Percentiles rank a stretch among this genome's conserved stretches.
These are phyloP conservation scores for Kluyveromyces dobzhanskii DNA, from an alignment of 805 yeast genomes.

Conservation along the genomic window DNA sequence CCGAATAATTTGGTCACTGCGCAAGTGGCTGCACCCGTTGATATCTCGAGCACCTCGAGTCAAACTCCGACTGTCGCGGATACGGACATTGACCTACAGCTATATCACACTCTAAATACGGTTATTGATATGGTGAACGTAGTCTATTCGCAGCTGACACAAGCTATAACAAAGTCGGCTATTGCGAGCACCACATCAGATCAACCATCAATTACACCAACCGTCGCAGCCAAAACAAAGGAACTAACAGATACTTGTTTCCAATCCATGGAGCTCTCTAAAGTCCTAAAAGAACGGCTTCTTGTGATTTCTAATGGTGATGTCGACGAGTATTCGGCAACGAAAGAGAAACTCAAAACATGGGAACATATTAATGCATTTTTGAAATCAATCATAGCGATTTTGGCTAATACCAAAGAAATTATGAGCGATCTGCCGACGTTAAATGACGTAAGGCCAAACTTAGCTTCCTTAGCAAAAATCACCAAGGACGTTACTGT, in stretches of 20 bases:
- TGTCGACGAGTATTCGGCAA: conserved; percentile 30
- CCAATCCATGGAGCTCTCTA: conserved; percentile 74
- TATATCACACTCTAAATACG: conserved; percentile 53
- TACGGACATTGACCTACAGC: conserved; percentile 54
- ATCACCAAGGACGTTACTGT: conserved; percentile 89
- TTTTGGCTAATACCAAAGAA: conserved; percentile 73
- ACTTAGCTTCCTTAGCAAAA: conserved; percentile 73
- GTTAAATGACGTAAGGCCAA: conserved; percentile 69
- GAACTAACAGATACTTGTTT: conserved; percentile 74
- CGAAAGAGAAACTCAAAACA: conserved; percentile 50
- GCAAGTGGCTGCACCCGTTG: not conserved
- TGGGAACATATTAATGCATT: conserved; percentile 84
- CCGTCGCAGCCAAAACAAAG: conserved; percentile 54
- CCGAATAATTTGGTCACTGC: not conserved
- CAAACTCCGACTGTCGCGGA: conserved; percentile 10
- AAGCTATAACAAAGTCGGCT: conserved; percentile 59
- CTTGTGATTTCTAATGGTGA: conserved; percentile 34
- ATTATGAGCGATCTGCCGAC: conserved; percentile 77
- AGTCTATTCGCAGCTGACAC: conserved; percentile 68
- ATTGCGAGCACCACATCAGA: conserved; percentile 37
- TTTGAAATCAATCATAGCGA: conserved; percentile 72
- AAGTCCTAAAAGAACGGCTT: conserved; percentile 50
- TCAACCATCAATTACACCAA: conserved; percentile 17
- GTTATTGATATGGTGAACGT: conserved; percentile 65
- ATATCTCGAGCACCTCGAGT: not conserved